Evolutionary conservation across 1,139 yeast species (phyloP).

Genomic region (Magnusiomyces ingens): DNA sequence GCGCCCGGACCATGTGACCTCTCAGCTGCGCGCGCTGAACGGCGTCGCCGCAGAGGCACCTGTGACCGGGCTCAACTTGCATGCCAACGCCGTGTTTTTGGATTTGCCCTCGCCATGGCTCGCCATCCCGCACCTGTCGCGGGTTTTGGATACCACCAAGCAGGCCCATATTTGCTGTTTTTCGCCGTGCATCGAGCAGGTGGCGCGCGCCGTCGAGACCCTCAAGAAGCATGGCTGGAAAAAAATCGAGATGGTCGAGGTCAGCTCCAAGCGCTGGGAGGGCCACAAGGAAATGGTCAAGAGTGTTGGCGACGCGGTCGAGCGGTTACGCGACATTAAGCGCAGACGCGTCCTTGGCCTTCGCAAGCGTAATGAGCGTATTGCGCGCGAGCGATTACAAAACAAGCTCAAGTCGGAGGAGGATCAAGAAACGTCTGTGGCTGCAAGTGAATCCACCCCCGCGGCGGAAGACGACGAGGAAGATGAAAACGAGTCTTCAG

Average conservation of each 20-base stretch:
- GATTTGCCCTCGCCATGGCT: constrained; percentile 98
- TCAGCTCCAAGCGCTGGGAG: constrained; percentile 82
- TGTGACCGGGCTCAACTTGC: constrained; percentile 33
- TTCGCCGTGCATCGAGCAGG: constrained; percentile 98
- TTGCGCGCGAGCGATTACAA: constrained; percentile 18
- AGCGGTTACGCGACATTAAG: constrained; percentile 74
- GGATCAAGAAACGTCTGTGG: constrained; percentile 18
- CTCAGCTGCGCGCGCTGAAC: neutral
- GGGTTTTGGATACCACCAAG: constrained; percentile 49
- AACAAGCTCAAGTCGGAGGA: constrained; percentile 14
- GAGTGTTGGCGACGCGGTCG: constrained; percentile 71
- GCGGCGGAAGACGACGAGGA: neutral
- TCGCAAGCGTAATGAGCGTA: constrained; percentile 45
- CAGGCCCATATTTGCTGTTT: constrained; percentile 80
- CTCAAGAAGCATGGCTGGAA: constrained; percentile 76
- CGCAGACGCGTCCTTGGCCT: constrained; percentile 68
- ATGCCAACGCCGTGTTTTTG: constrained; percentile 71
- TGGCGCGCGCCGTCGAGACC: constrained; percentile 71
- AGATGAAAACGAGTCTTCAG: constrained; percentile 1
- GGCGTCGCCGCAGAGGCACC: neutral
- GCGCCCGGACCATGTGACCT: constrained; percentile 3
- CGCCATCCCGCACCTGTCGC: constrained; percentile 70
- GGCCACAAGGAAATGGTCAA: constrained; percentile 86
- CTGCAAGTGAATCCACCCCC: neutral
- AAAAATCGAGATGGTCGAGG: constrained; percentile 89